These are phyloP conservation scores for Nakazawaea molendinolei DNA, from an alignment of 805 yeast species.

Conservation along the genomic window DNA sequence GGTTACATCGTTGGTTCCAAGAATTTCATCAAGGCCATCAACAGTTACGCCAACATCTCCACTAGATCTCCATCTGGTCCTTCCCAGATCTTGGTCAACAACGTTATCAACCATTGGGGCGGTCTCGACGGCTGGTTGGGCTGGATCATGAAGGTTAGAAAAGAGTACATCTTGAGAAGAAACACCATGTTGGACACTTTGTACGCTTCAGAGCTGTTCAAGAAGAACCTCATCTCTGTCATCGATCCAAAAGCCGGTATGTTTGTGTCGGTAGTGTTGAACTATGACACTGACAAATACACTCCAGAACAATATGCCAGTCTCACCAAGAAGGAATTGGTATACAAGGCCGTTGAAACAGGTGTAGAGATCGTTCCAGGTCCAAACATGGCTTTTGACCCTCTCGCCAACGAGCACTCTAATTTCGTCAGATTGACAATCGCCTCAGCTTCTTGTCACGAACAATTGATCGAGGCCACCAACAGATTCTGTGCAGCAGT, in stretches of 20 bases:
- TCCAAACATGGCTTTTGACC: constrained; percentile 48
- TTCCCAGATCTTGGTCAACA: constrained; percentile 49
- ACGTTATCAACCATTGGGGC: constrained; percentile 50
- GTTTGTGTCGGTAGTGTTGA: constrained; percentile 45
- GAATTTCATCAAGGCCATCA: constrained; percentile 35
- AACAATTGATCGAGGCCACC: constrained; percentile 43
- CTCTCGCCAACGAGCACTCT: constrained; percentile 25
- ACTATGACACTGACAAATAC: constrained; percentile 17
- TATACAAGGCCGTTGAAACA: constrained; percentile 30
- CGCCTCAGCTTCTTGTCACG: constrained; percentile 44
- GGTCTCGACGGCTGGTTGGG: constrained; percentile 70
- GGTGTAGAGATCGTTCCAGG: constrained; percentile 59
- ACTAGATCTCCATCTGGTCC: constrained; percentile 54
- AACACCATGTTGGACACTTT: constrained; percentile 52
- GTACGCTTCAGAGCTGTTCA: constrained; percentile 33
- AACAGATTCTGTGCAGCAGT: constrained; percentile 44
- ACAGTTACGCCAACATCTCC: constrained; percentile 35
- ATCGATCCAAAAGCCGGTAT: constrained; percentile 56
- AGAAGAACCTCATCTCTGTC: constrained; percentile 33
- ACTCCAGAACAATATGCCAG: constrained; percentile 23
- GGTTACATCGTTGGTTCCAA: constrained; percentile 53
- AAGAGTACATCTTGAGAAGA: constrained; percentile 62
- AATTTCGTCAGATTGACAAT: constrained; percentile 55
- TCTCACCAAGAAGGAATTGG: constrained; percentile 37
- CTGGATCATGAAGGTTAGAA: constrained; percentile 67